Evolutionary conservation across 805 yeast species (phyloP).

Genomic region (Priceomyces medius): DNA sequence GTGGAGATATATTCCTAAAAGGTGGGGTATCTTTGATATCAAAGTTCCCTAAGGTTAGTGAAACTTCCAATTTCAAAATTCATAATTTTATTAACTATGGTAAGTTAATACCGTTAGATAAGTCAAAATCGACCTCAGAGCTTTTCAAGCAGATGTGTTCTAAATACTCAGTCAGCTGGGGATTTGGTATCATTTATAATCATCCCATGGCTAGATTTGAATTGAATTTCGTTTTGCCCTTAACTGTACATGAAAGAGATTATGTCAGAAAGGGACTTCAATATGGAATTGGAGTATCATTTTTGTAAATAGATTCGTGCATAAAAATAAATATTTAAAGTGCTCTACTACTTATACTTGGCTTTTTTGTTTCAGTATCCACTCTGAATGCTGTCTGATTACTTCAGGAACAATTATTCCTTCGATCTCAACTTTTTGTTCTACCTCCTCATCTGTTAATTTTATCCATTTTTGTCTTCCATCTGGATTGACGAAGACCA

Average conservation of each 20-base stretch:
- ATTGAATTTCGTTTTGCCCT: constrained; percentile 53
- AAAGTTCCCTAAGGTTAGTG: constrained; percentile 39
- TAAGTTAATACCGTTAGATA: constrained; percentile 32
- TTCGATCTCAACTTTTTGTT: constrained; percentile 63
- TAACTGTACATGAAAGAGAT: constrained; percentile 45
- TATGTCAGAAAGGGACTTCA: constrained; percentile 52
- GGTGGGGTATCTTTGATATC: constrained; percentile 47
- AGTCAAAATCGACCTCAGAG: constrained; percentile 5
- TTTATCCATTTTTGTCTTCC: constrained; percentile 49
- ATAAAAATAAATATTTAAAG: background rate
- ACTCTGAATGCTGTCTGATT: constrained; percentile 56
- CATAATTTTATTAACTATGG: constrained; percentile 53
- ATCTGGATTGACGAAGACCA: constrained; percentile 71
- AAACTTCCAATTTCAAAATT: constrained; percentile 46
- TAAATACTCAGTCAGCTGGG: constrained; percentile 40
- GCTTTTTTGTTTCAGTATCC: constrained; percentile 44
- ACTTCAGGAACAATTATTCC: constrained; percentile 78
- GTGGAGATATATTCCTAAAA: constrained; percentile 50
- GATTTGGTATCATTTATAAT: constrained; percentile 51
- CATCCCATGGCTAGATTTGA: constrained; percentile 62
- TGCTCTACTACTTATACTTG: background rate
- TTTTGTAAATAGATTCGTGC: constrained; percentile 34
- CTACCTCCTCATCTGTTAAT: constrained; percentile 42
- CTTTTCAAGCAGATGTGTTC: constrained; percentile 6
- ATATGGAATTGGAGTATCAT: constrained; percentile 60